These are phyloP conservation scores for Termitomyces sp. DNA, from an alignment of 768 basidiomycete genomes.

Conservation along the genomic window DNA sequence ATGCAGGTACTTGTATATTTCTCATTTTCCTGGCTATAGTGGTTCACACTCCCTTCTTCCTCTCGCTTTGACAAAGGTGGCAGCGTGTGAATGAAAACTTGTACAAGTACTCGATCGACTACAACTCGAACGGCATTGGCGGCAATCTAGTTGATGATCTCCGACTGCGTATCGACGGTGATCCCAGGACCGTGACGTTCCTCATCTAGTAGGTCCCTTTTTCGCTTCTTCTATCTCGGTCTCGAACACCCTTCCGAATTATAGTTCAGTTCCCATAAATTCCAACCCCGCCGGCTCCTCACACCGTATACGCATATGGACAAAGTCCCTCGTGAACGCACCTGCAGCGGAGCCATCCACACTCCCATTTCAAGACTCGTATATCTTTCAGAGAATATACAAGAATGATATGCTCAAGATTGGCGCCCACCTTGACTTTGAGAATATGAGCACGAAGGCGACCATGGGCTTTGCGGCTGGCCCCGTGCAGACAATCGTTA, in stretches of 20 bases:
- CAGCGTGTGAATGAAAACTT: constrained; percentile 31
- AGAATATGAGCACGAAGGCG: constrained; percentile 39
- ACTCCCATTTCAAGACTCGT: constrained; percentile 40
- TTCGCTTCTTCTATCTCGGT: neutral
- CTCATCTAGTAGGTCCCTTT: constrained; percentile 48
- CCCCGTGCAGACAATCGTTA: constrained; percentile 30
- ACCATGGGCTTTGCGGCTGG: constrained; percentile 42
- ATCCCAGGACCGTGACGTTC: constrained; percentile 49
- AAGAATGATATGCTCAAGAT: constrained; percentile 59
- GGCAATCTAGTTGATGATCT: constrained; percentile 47
- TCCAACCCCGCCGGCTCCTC: constrained; percentile 52
- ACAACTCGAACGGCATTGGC: constrained; percentile 60
- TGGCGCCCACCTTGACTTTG: constrained; percentile 51
- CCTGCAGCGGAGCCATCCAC: constrained; percentile 22
- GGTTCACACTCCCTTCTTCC: neutral
- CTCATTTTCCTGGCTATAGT: neutral
- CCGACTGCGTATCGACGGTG: constrained; percentile 45
- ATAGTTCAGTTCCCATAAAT: constrained; percentile 47
- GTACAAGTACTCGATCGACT: constrained; percentile 56
- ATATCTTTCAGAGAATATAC: constrained; percentile 61
- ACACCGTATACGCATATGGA: constrained; percentile 61
- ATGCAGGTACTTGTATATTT: constrained; percentile 32
- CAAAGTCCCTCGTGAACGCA: constrained; percentile 38
- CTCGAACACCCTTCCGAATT: neutral
- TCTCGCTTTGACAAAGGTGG: constrained; percentile 36